phyloP scores from a whole-genome alignment of 805 yeast species.

The Yarrowia phangngaensis region DNA sequence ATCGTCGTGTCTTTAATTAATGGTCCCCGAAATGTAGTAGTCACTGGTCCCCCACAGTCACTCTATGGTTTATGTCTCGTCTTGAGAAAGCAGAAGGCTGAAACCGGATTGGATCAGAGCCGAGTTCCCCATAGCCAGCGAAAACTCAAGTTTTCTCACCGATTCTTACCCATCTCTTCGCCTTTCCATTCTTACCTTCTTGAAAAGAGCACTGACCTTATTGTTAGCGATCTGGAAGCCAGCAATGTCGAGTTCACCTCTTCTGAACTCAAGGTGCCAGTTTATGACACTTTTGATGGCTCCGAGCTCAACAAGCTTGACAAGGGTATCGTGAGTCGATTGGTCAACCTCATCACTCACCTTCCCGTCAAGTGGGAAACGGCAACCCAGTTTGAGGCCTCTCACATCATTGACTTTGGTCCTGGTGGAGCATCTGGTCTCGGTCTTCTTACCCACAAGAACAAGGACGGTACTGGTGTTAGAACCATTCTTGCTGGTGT shows the following conservation, averaged over 20 bases:
- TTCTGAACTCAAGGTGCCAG: slow-evolving; percentile 70
- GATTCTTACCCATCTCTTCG: slow-evolving; percentile 91
- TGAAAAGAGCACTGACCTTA: slow-evolving; percentile 62
- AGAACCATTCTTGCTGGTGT: slow-evolving; percentile 93
- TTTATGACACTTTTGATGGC: slow-evolving; percentile 85
- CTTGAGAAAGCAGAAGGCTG: slow-evolving; percentile 90
- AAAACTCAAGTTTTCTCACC: slow-evolving; percentile 85
- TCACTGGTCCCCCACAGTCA: slow-evolving; percentile 97
- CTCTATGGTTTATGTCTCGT: slow-evolving; percentile 90
- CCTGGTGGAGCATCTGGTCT: slow-evolving; percentile 98
- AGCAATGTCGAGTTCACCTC: slow-evolving; percentile 56
- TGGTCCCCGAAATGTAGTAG: slow-evolving; percentile 94
- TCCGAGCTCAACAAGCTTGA: slow-evolving; percentile 57
- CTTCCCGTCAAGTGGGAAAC: slow-evolving; percentile 92
- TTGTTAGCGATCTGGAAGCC: slow-evolving; percentile 60
- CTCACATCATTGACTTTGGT: slow-evolving; percentile 94
- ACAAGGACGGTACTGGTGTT: slow-evolving; percentile 97
- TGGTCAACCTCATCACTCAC: slow-evolving; percentile 77
- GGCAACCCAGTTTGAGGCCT: slow-evolving; percentile 75
- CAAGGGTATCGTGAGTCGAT: slow-evolving; percentile 61
- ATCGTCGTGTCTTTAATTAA: slow-evolving; percentile 86
- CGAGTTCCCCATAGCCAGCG: slow-evolving; percentile 92
- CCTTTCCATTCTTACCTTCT: slow-evolving; percentile 95
- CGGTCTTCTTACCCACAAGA: slow-evolving; percentile 93
- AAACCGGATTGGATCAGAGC: slow-evolving; percentile 90